Evolutionary conservation across 2,329 filamentous ascomycete species (phyloP).

Genomic region (Gyromitra esculenta): DNA sequence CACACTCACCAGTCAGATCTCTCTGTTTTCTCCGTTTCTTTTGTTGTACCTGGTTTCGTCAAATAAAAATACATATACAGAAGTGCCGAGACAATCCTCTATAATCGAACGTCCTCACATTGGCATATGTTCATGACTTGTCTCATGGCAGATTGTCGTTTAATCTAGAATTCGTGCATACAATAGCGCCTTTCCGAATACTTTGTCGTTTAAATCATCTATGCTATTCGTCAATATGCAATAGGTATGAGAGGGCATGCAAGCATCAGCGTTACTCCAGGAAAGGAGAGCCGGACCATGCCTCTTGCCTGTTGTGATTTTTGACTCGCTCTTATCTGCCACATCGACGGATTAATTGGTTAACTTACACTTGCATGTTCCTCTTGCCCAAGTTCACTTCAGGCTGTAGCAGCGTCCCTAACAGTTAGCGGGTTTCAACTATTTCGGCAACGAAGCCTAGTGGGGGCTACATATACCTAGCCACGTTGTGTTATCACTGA

Average conservation of each 20-base stretch:
- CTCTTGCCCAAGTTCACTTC: background rate
- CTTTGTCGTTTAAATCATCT: constrained; percentile 4
- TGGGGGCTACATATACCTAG: constrained; percentile 31
- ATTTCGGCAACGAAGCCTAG: constrained; percentile 6
- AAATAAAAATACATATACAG: background rate
- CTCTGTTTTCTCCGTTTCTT: background rate
- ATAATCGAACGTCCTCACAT: background rate
- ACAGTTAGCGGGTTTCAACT: constrained; percentile 4
- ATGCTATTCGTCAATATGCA: background rate
- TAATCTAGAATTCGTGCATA: constrained; percentile 5
- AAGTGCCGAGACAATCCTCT: background rate
- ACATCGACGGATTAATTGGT: too few species aligned
- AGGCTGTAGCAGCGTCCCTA: background rate
- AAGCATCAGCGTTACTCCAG: background rate
- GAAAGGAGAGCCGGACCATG: too few species aligned
- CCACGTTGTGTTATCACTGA: constrained; percentile 37
- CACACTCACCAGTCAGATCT: background rate
- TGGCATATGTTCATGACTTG: background rate
- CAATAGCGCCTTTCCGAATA: constrained; percentile 1
- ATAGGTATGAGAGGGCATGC: constrained; percentile 1
- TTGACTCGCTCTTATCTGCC: too few species aligned
- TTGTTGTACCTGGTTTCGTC: background rate
- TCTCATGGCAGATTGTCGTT: background rate
- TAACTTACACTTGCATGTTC: too few species aligned
- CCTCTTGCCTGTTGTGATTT: too few species aligned